These are phyloP conservation scores for Acer saccharum DNA, from an alignment of 345 rosid species.

Conservation along the genomic window DNA sequence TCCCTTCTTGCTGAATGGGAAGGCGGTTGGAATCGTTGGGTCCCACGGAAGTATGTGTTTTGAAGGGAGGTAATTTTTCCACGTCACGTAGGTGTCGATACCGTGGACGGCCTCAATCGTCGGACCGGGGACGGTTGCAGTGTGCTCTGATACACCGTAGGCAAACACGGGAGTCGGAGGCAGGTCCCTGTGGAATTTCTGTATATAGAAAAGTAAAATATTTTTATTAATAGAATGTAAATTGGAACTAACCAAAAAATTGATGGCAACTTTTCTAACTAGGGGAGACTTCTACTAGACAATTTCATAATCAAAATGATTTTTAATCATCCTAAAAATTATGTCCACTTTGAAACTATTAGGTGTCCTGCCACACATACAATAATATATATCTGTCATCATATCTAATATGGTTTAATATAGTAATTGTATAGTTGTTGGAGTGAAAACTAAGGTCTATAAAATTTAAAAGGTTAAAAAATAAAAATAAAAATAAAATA, in stretches of 20 bases:
- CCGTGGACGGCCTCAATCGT: slow-evolving; percentile 83
- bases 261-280: not conserved
- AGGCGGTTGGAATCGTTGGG: slow-evolving; percentile 75
- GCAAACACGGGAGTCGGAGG: slow-evolving; percentile 86
- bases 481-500: too few species aligned
- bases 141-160: slow-evolving; percentile 56
- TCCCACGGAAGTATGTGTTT: slow-evolving; percentile 92
- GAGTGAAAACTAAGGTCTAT: too few species aligned
- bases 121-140: slow-evolving; percentile 87
- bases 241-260: too few species aligned
- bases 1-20: slow-evolving; percentile 44
- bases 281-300: not conserved
- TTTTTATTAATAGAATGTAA: too few species aligned
- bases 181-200: slow-evolving; percentile 94
- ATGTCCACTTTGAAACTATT: too few species aligned
- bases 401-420: too few species aligned
- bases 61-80: slow-evolving; percentile 85
- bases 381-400: too few species aligned
- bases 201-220: not conserved
- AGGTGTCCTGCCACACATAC: too few species aligned
- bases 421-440: too few species aligned
- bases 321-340: too few species aligned
- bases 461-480: too few species aligned
- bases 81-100: slow-evolving; percentile 57
- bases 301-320: too few species aligned